These are phyloP conservation scores for Hypoxylon trugodes DNA, from an alignment of 495 filamentous ascomycete genomes.

Conservation along the genomic window DNA sequence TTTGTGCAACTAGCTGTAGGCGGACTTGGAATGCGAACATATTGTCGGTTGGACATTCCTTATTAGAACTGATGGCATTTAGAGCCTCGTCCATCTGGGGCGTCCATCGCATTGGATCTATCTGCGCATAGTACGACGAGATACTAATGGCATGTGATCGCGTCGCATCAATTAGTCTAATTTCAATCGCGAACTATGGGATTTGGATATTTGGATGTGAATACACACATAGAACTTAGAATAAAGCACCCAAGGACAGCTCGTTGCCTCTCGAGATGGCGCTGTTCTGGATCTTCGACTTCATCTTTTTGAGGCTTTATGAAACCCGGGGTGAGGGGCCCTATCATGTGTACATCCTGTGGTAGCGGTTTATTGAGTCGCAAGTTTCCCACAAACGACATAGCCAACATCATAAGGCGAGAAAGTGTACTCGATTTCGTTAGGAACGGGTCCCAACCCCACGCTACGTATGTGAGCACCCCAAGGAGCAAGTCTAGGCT, in stretches of 20 bases:
- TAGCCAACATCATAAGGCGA: constrained; percentile 55
- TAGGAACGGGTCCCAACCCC: constrained; percentile 44
- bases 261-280: constrained; percentile 56
- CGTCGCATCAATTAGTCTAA: not conserved
- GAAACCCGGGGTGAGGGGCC: constrained; percentile 34
- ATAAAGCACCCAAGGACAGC: constrained; percentile 60
- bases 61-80: constrained; percentile 27
- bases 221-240: constrained; percentile 54
- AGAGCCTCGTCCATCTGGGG: constrained; percentile 51
- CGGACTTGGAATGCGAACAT: constrained; percentile 57
- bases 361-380: constrained; percentile 53
- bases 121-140: constrained; percentile 44
- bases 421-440: constrained; percentile 37
- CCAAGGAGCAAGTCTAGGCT: constrained; percentile 63
- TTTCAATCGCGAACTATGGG: not conserved
- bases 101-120: constrained; percentile 49
- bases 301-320: not conserved
- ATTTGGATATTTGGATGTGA: not conserved
- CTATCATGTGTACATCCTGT: constrained; percentile 36
- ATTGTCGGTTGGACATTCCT: constrained; percentile 51
- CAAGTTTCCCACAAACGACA: constrained; percentile 57
- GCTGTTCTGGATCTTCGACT: not conserved
- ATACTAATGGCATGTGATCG: constrained; percentile 34
- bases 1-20: constrained; percentile 51
- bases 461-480: constrained; percentile 55